These are phyloP conservation scores for Populus ilicifolia DNA, from an alignment of 345 rosid genomes.

Conservation along the genomic window DNA sequence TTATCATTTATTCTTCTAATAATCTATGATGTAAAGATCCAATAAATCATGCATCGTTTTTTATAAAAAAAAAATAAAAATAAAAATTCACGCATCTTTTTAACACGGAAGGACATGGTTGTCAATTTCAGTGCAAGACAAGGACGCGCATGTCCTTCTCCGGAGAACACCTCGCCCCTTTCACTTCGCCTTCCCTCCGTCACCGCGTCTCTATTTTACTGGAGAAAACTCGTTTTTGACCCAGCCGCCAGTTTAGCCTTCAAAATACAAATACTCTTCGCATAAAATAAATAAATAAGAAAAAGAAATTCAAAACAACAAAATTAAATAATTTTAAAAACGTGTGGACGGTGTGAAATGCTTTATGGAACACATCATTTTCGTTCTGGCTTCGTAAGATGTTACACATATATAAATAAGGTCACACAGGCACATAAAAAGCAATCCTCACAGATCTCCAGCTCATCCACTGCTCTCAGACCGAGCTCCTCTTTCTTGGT, in stretches of 20 bases:
- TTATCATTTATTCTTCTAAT: background rate
- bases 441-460: background rate
- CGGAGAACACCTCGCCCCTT: background rate
- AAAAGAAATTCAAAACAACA: background rate
- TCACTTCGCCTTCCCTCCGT: background rate
- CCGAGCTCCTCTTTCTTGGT: background rate
- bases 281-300: background rate
- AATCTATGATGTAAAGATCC: background rate
- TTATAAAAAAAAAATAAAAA: no score
- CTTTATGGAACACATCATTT: background rate
- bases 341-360: conserved; percentile 64
- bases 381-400: background rate
- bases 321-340: conserved; percentile 36
- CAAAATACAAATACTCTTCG: background rate
- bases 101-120: background rate
- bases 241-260: conserved; percentile 5
- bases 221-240: conserved; percentile 36
- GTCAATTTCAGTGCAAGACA: background rate
- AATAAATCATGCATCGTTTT: background rate
- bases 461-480: background rate
- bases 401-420: background rate
- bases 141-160: background rate
- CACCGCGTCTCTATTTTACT: conserved; percentile 22
- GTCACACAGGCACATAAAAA: background rate
- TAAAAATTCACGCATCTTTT: background rate